Base-by-base conservation (phyloP, 768 basidiomycete species). In the Kwoniella dejecticola region DNA sequence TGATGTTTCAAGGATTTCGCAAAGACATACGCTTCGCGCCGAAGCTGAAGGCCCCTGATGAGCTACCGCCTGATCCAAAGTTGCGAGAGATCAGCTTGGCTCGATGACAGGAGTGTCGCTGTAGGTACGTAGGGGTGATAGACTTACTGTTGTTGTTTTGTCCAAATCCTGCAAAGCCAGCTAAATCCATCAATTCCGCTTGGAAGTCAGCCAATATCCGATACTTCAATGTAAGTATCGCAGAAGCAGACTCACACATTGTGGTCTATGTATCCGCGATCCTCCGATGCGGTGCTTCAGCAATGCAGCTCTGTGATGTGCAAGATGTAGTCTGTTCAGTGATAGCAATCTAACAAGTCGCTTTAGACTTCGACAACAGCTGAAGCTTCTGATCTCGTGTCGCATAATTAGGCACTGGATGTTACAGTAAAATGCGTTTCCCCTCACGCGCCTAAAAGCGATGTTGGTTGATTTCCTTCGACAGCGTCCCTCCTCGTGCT, bases 151-250 rank as follows among this genome's bases (percentile, higher is more conserved):
- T 64, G 52, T 69, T 69, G 46, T 66, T 62, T 47, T 73, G 71
- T 38, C 71, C 71, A 41, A 73, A 73, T 36, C 71, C 64, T 31
- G 48, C 63, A 44, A 73, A 73, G 21, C 71, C 71, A 44, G 71
- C 71, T 73, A 46, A 11, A 57, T 21, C 8, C n/a, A n/a, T n/a
- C n/a, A n/a, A n/a, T n/a, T n/a, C n/a, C n/a, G n/a, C 40, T 67
- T 36, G 33, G 12, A 15, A 8, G 40, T 36, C 38, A 60, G 38
- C 27, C 45, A 27, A 44, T 41, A 63, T 21, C n/a, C 27, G 17
- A n/a, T 50, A 29, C 29, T 50, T 29, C 26, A 17, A 21, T 29
- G 31, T 29, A 13, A 44, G 17, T 7, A 3, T 31, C 46, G 13
- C 30, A 33, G 13, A 10, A 21, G 19, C 26, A 27, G 13, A 53